phyloP scores from a whole-genome alignment of 1,139 yeast species.

The Pichia sp. region DNA sequence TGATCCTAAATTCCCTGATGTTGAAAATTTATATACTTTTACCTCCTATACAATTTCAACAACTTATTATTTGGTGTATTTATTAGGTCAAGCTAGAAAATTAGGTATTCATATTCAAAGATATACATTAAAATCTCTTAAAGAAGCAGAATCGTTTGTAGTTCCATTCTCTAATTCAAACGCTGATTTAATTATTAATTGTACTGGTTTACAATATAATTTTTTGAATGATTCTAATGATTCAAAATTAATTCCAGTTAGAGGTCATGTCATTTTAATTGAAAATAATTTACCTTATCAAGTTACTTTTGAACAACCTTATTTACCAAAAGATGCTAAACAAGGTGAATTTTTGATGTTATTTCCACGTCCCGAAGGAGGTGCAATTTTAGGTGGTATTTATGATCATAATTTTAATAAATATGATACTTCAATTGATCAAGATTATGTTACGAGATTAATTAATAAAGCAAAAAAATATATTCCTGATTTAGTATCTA shows the following conservation, averaged over 20 bases:
- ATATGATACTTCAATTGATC: slow-evolving; percentile 32
- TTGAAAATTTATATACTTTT: slow-evolving; percentile 19
- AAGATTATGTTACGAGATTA: slow-evolving; percentile 36
- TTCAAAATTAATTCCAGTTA: slow-evolving; percentile 32
- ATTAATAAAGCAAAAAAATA: slow-evolving; percentile 34
- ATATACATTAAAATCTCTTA: slow-evolving; percentile 28
- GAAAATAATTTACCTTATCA: slow-evolving; percentile 34
- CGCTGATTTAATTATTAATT: slow-evolving; percentile 42
- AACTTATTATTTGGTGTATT: slow-evolving; percentile 38
- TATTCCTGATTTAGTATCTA: slow-evolving; percentile 37
- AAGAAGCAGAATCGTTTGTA: slow-evolving; percentile 31
- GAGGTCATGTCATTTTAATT: slow-evolving; percentile 42
- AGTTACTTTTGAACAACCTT: slow-evolving; percentile 32
- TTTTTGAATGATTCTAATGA: slow-evolving; percentile 34
- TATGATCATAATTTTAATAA: slow-evolving; percentile 29
- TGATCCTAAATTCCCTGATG: slow-evolving; percentile 24
- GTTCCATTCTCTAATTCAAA: too few relatives aligned
- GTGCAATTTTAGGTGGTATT: slow-evolving; percentile 45
- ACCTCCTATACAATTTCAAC: slow-evolving; percentile 38
- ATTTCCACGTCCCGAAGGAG: slow-evolving; percentile 50
- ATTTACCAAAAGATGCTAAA: slow-evolving; percentile 26
- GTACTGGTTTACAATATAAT: slow-evolving; percentile 39
- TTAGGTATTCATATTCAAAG: slow-evolving; percentile 35
- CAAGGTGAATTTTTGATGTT: slow-evolving; percentile 40
- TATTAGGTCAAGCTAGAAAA: slow-evolving; percentile 32